phyloP scores from a whole-genome alignment of 2,329 filamentous ascomycete genomes.

The Microdochium paspali region DNA sequence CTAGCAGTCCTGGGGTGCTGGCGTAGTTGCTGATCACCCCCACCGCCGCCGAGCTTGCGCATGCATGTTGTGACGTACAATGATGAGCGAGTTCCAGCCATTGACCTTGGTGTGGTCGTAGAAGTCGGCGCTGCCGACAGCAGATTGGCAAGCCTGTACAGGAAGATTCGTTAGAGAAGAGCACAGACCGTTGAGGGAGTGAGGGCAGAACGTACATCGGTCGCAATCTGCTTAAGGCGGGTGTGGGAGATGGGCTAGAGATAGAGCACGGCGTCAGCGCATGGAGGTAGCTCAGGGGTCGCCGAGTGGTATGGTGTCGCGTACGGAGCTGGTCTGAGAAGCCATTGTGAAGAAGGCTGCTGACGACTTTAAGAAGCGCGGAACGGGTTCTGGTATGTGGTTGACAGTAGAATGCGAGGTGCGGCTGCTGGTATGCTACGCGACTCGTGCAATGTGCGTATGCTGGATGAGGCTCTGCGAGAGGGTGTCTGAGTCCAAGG shows the following conservation, averaged over 20 bases:
- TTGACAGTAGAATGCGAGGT: not conserved
- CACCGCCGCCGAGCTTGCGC: constrained; percentile 1
- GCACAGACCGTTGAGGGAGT: not conserved
- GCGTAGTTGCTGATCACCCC: not conserved
- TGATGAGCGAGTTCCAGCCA: constrained; percentile 86
- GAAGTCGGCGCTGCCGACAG: constrained; percentile 62
- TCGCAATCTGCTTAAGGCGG: constrained; percentile 76
- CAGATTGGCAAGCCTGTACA: constrained; percentile 68
- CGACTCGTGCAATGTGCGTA: not conserved
- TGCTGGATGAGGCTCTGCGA: not conserved
- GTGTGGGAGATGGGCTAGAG: constrained; percentile 64
- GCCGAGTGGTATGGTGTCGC: constrained; percentile 1
- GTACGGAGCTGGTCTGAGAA: constrained; percentile 2
- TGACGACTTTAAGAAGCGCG: not conserved
- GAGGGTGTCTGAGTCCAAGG: not conserved
- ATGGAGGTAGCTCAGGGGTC: constrained; percentile 1
- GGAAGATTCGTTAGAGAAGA: constrained; percentile 1
- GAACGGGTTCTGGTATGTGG: not conserved
- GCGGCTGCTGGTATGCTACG: not conserved
- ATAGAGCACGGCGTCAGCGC: not conserved
- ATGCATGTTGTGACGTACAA: constrained; percentile 47
- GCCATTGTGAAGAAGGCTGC: constrained; percentile 6
- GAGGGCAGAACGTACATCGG: constrained; percentile 52
- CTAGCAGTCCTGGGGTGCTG: not conserved
- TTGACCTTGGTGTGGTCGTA: constrained; percentile 85